Conservation (phyloP, 2,329 filamentous ascomycete genomes). For the Arthrobotrys entomopaga region DNA sequence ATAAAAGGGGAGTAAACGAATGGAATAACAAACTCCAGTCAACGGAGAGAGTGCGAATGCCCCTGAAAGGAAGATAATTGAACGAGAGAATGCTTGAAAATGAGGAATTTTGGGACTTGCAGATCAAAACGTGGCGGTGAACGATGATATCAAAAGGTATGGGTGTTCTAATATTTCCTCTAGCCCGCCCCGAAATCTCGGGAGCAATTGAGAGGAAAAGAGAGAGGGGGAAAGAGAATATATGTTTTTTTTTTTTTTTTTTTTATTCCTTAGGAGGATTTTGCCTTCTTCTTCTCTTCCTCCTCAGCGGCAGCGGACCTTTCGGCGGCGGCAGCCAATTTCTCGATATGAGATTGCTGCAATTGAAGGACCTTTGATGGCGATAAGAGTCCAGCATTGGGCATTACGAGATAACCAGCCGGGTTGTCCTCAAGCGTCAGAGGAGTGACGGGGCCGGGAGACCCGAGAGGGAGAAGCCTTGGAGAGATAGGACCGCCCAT, state of each 20-base stretch:
- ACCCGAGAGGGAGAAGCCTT: constrained; percentile 58
- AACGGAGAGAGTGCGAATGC: not conserved
- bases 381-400: constrained; percentile 13
- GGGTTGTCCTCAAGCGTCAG: constrained; percentile 57
- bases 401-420: constrained; percentile 52
- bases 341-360: constrained; percentile 46
- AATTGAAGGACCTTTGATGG: constrained; percentile 37
- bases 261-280: not conserved
- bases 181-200: too few relatives aligned
- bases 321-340: constrained; percentile 57
- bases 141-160: not conserved
- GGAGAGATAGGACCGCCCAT: constrained; percentile 57
- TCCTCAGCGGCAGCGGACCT: constrained; percentile 59
- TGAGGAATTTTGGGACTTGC: not conserved
- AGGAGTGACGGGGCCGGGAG: constrained; percentile 58
- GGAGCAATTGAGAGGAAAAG: constrained; percentile 32
- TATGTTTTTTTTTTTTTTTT: not conserved
- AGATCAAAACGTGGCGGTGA: not conserved
- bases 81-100: not conserved
- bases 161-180: not conserved
- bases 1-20: constrained; percentile 37
- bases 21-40: not conserved
- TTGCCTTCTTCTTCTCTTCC: constrained; percentile 55
- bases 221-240: constrained; percentile 56
- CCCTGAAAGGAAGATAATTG: not conserved